phyloP scores from a whole-genome alignment of 2,329 filamentous ascomycete species.

The Eutypa lata region DNA sequence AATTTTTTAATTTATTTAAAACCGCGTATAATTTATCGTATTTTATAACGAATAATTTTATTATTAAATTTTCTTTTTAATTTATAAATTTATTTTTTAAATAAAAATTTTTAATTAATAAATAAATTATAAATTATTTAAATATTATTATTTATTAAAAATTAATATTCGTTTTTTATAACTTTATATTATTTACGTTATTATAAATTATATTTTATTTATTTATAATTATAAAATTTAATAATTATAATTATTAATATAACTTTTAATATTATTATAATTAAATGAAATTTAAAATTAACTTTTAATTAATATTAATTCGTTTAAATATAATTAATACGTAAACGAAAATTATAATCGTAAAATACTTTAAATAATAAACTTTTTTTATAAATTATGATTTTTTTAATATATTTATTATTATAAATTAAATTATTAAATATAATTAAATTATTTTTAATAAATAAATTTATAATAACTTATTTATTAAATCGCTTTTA shows the following conservation, averaged over 20 bases:
- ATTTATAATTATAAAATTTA: constrained; percentile 4
- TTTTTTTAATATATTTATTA: no score
- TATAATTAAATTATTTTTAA: constrained; percentile 1
- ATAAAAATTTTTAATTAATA: no score
- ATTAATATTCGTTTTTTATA: constrained; percentile 7
- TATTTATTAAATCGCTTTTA: not conserved
- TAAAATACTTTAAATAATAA: no score
- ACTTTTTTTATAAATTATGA: no score
- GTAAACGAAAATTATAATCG: no score
- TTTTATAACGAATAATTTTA: not conserved
- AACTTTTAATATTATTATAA: no score
- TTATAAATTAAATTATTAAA: no score
- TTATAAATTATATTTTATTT: not conserved
- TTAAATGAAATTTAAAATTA: no score
- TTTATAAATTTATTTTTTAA: not conserved
- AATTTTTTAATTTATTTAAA: not conserved
- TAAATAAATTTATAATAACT: not conserved
- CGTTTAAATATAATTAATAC: no score
- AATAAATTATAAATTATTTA: not conserved
- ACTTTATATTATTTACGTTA: constrained; percentile 1
- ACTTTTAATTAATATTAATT: no score
- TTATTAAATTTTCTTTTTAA: not conserved
- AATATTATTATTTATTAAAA: constrained; percentile 4
- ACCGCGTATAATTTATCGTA: not conserved
- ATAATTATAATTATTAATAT: not conserved